Evolutionary conservation across 2,329 filamentous ascomycete species (phyloP), one percentile per base, ranked within the genome.

Genomic region (Sclerotiophoma versabilis): DNA sequence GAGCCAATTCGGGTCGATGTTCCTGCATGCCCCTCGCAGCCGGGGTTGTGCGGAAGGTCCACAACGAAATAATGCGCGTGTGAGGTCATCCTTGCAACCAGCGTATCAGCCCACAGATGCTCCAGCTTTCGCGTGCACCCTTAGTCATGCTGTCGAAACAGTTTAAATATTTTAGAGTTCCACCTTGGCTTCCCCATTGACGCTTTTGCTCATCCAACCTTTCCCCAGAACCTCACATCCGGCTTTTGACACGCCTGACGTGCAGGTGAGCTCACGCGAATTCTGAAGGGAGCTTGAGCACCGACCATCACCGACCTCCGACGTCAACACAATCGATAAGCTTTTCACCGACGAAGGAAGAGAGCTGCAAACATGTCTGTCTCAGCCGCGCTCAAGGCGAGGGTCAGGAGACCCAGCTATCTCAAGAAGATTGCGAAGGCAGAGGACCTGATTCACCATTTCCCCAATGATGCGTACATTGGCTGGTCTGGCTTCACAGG

Each of bases 401-500:
- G 92, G 65, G 83, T 95, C 59, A 81, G 87, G 65, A 85, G 90
- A 62, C 88, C 91, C 19, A 89, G 88, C 34, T 87, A 93, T 76
- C 83, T 96, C 51, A 87, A 87, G 68, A 96, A 93, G 82, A 81
- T 96, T 54, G 87, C 88, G 66, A 87, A 87, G 66, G 86, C 92
- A 30, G 86, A 95, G 75, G 91, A 96, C 73, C 77, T 96, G 60
- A 83, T 96, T 56, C 83, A 89, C 60, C 83, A 90, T 64, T 96
- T 96, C 69, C 92, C 92, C 61, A 85, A 95, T 80, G 88, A 87
- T 71, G 78, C 90, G n/a, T 95, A 95, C 76, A 85, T 96, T 67
- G 92, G 92, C 69, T 96, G 92, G 92, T 92, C 87, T 60, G 92
- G 92, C 9, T 96, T 96, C 77, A 96, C 92, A 11, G 92, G 91